A percentile compares a stretch with the other conserved stretches of the same genome.
Evolutionary conservation across 1,284 basidiomycete genomes (phyloP).

Genomic region (Kalmanozyma brasiliensis): DNA sequence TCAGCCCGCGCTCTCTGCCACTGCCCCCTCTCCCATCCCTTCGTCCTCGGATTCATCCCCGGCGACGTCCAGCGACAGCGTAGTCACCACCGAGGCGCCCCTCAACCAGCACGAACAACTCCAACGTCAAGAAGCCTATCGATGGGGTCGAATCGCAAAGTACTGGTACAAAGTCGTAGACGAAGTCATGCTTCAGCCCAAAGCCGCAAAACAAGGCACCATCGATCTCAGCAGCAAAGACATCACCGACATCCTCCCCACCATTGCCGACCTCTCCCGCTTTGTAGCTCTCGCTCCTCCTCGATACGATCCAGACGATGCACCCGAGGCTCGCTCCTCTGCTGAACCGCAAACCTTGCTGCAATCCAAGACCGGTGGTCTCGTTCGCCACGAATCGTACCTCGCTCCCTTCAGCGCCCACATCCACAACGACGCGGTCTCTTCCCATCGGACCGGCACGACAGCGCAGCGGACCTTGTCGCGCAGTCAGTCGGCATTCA

Average conservation of each 20-base stretch:
- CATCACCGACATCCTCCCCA: slow-evolving; percentile 43
- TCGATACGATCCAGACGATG: slow-evolving; percentile 30
- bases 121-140: slow-evolving; percentile 18
- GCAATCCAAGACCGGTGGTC: slow-evolving; percentile 36
- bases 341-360: slow-evolving; percentile 18
- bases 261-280: slow-evolving; percentile 44
- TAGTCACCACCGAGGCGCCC: not conserved
- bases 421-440: slow-evolving; percentile 28
- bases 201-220: slow-evolving; percentile 28
- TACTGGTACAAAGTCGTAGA: slow-evolving; percentile 48
- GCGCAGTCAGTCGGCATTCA: slow-evolving; percentile 41
- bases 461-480: slow-evolving; percentile 18
- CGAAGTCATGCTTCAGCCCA: slow-evolving; percentile 30
- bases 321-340: not conserved
- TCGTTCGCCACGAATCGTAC: slow-evolving; percentile 46
- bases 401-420: slow-evolving; percentile 44
- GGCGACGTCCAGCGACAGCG: slow-evolving; percentile 22
- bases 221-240: slow-evolving; percentile 39
- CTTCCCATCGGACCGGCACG: not conserved
- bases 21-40: slow-evolving; percentile 2
- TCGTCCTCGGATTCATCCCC: slow-evolving; percentile 23
- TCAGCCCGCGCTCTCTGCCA: not conserved
- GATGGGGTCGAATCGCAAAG: slow-evolving; percentile 37
- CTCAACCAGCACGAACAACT: slow-evolving; percentile 2
- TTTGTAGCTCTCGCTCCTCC: slow-evolving; percentile 45